phyloP scores from a whole-genome alignment of 2,329 filamentous ascomycete species.

The Lecanosticta acicola region DNA sequence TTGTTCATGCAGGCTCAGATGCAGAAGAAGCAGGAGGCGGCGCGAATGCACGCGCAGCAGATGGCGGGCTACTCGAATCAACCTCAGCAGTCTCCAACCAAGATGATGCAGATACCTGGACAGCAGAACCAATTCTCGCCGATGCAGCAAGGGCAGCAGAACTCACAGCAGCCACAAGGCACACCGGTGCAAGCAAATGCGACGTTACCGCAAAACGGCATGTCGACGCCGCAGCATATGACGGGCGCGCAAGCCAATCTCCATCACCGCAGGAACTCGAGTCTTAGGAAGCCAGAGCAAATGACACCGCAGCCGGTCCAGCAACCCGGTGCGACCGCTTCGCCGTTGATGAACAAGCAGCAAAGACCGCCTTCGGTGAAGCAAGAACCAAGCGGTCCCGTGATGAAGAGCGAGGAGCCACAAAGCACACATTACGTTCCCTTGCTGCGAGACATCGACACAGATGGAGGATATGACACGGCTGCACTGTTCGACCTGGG shows the following conservation, averaged over 20 bases:
- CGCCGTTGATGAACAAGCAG: constrained; percentile 26
- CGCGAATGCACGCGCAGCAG: constrained; percentile 33
- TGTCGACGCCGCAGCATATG: constrained; percentile 43
- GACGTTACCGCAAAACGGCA: constrained; percentile 43
- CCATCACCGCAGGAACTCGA: constrained; percentile 31
- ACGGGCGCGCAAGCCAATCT: constrained; percentile 31
- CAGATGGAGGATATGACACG: constrained; percentile 65
- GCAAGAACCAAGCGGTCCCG: constrained; percentile 22
- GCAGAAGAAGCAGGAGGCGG: constrained; percentile 34
- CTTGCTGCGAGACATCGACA: constrained; percentile 20
- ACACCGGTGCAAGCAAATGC: constrained; percentile 45
- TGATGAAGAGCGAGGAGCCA: constrained; percentile 32
- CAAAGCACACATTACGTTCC: constrained; percentile 31
- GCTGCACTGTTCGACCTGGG: constrained; percentile 60
- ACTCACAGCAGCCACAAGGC: constrained; percentile 30
- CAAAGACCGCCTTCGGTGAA: constrained; percentile 28
- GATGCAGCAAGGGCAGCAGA: constrained; percentile 27
- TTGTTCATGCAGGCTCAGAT: constrained; percentile 54
- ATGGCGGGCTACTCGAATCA: constrained; percentile 36
- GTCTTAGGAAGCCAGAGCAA: constrained; percentile 26
- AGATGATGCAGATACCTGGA: constrained; percentile 25
- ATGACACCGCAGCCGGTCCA: constrained; percentile 26
- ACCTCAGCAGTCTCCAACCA: constrained; percentile 31
- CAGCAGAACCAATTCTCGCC: constrained; percentile 26
- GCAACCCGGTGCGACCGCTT: constrained; percentile 20